Base-by-base conservation (phyloP, 2,329 filamentous ascomycete species). In the Orbilia javanica region DNA sequence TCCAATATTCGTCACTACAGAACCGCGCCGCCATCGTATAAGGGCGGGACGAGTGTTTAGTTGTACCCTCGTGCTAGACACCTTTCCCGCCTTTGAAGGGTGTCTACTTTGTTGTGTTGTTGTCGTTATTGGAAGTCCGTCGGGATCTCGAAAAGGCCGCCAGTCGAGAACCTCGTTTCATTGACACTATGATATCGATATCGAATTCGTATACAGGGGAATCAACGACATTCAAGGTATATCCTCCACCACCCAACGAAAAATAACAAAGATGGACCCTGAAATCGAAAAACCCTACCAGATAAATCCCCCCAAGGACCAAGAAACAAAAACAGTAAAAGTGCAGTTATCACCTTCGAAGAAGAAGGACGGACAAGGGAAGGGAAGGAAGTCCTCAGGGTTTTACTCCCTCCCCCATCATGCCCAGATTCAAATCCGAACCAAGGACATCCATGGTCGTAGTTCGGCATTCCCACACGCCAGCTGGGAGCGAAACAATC, bases 401-500 rank as follows among this genome's bases (percentile, higher is more conserved):
- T 62, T 62, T 77, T 42, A 60, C 39, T 52, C 36, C 31, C 36
- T 29, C 11, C 27, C 27, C 15, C 25, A 44, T 44, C 31, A 36
- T 48, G 67, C 48, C 44, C 44, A 50, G 66, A 57, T 29, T 22
- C 39, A 20, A 50, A 22, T 48, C 31, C 10, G 53, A 64, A 65
- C 66, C 57, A 42, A 70, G 65, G 34, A 48, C 34, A 64, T 57
- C 72, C 65, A 76, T 69, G 64, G 34, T 48, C 25, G 34, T 39
- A 15, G 34, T 68, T 66, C 73, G 60, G 66, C 31, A 65, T 67
- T 62, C 62, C 63, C 39, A 65, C 65, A 20, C 34, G 42, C 42
- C 42, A 46, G 31, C 46, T 71, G 73, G 66, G 65, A 71, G 3
- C 66, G 44, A 71, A 66, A 77, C 66, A n/a, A 69, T 71, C 65